A percentile compares a stretch with the other conserved stretches of the same genome.
phyloP scores from a whole-genome alignment of 192 early-diverging fungal species.

The Backusella liffmaniae region DNA sequence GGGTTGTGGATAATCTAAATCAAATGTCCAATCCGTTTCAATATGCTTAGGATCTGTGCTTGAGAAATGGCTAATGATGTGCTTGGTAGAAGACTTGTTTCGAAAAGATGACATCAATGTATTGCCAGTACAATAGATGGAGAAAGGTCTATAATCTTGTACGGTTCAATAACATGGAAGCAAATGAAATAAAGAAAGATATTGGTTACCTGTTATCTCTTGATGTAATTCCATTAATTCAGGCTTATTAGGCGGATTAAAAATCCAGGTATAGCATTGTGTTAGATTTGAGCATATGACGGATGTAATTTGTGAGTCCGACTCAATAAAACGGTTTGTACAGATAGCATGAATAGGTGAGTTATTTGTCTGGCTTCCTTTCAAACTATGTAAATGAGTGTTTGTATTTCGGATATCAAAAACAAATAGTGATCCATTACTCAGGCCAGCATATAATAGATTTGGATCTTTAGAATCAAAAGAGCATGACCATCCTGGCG shows the following conservation, averaged over 20 bases:
- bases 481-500: constrained; percentile 26
- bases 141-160: neutral
- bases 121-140: neutral
- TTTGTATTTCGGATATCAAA: constrained; percentile 28
- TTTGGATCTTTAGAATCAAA: constrained; percentile 19
- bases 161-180: too few species aligned
- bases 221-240: neutral
- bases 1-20: neutral
- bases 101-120: neutral
- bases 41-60: neutral
- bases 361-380: neutral
- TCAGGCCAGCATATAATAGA: constrained; percentile 21
- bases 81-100: neutral
- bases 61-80: neutral
- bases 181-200: too few species aligned
- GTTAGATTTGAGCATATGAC: neutral
- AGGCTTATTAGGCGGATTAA: neutral
- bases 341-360: neutral
- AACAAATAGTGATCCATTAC: constrained; percentile 16
- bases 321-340: neutral
- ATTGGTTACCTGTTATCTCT: neutral
- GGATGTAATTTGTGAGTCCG: neutral
- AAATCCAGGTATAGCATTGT: neutral
- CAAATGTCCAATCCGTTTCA: neutral
- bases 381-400: neutral